These are phyloP conservation scores for Camelina hispida DNA, from an alignment of 345 rosid genomes.

Conservation along the genomic window DNA sequence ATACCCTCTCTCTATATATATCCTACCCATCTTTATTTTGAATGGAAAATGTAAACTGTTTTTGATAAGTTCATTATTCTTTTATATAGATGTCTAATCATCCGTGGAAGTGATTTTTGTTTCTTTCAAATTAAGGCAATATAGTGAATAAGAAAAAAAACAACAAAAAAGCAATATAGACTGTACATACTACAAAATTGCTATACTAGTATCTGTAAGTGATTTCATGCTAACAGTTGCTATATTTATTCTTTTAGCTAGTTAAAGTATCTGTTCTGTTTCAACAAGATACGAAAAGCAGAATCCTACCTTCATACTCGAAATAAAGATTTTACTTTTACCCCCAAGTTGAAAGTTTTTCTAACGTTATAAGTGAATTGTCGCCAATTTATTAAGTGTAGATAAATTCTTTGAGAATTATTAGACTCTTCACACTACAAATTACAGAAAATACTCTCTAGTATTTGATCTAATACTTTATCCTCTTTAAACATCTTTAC, in stretches of 20 bases:
- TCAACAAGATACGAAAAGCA: slow-evolving; percentile 1
- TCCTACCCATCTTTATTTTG: background rate
- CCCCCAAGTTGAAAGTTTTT: background rate
- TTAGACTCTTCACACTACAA: background rate
- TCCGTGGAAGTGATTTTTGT: background rate
- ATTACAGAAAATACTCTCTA: background rate
- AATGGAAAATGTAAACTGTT: background rate
- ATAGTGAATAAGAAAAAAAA: background rate
- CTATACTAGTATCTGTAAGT: background rate
- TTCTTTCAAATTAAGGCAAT: background rate
- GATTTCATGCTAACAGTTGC: background rate
- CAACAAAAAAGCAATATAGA: background rate
- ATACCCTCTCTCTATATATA: background rate
- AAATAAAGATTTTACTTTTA: background rate
- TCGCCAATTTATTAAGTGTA: background rate
- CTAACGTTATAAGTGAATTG: background rate
- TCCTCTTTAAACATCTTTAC: slow-evolving; percentile 4
- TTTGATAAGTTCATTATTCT: background rate
- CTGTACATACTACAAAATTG: background rate
- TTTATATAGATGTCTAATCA: background rate
- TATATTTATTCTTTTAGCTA: background rate
- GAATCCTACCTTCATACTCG: background rate
- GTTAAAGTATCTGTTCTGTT: background rate
- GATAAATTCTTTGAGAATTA: slow-evolving; percentile 1
- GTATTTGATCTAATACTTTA: background rate